Conservation (phyloP, 2,329 filamentous ascomycete species). For the Alternaria hordeiaustralica region DNA sequence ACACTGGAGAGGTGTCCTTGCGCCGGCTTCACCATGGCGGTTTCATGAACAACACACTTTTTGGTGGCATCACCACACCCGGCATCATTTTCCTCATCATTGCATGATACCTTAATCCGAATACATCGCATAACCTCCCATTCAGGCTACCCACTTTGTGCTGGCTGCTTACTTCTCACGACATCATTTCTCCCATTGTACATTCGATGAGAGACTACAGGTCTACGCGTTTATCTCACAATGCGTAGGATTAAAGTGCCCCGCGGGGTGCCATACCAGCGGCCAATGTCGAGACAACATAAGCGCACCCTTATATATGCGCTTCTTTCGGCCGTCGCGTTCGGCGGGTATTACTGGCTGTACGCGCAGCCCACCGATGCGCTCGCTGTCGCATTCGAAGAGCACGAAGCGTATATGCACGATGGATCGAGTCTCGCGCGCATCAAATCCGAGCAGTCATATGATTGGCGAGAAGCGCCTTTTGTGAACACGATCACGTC, state of each 20-base stretch:
- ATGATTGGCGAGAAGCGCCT: slow-evolving; percentile 53
- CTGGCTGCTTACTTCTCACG: not conserved
- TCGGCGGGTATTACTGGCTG: slow-evolving; percentile 39
- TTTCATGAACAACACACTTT: slow-evolving; percentile 1
- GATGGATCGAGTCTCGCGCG: slow-evolving; percentile 20
- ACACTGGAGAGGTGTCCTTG: slow-evolving; percentile 21
- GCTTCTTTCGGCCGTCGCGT: slow-evolving; percentile 27
- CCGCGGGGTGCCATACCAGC: slow-evolving; percentile 24
- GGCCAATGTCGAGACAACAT: slow-evolving; percentile 42
- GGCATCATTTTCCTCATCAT: not conserved
- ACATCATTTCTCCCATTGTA: slow-evolving; percentile 3
- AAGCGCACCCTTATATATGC: slow-evolving; percentile 37
- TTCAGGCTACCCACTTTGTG: not conserved
- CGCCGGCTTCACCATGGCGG: slow-evolving; percentile 11
- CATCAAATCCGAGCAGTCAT: slow-evolving; percentile 32
- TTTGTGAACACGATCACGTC: slow-evolving; percentile 47
- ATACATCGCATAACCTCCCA: not conserved
- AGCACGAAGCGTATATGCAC: slow-evolving; percentile 44
- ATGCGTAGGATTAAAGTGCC: slow-evolving; percentile 42
- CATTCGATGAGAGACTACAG: slow-evolving; percentile 5
- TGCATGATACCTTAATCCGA: not conserved
- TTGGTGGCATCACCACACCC: not conserved
- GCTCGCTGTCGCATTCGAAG: slow-evolving; percentile 36
- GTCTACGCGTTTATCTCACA: slow-evolving; percentile 8
- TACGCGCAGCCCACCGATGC: slow-evolving; percentile 36